Conservation (phyloP, 352 stramenopile genomes). For the Pythium monospermum region DNA sequence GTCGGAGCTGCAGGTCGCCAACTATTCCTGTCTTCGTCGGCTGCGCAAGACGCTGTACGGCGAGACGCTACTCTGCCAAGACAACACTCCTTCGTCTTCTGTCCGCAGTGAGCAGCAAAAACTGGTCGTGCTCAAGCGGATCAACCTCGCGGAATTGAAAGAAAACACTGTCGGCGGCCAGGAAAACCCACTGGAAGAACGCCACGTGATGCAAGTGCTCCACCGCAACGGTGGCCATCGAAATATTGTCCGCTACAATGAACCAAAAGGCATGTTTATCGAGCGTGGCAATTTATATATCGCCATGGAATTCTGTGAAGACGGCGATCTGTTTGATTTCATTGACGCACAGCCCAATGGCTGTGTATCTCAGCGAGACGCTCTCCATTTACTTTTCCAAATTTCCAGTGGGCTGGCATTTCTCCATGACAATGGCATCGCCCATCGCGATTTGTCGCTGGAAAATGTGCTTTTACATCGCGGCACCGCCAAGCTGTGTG, state of each 20-base stretch:
- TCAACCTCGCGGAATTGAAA: constrained; percentile 32
- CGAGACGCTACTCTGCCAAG: constrained; percentile 46
- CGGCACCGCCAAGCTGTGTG: constrained; percentile 39
- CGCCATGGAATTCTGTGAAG: constrained; percentile 59
- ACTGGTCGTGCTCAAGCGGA: constrained; percentile 49
- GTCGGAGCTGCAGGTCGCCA: constrained; percentile 3
- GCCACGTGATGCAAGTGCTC: constrained; percentile 41
- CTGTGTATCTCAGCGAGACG: constrained; percentile 30
- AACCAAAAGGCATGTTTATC: constrained; percentile 32
- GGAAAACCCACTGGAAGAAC: constrained; percentile 45
- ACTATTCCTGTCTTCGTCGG: constrained; percentile 32
- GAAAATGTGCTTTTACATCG: constrained; percentile 54
- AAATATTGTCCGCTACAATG: constrained; percentile 36
- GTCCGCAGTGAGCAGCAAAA: constrained; percentile 7
- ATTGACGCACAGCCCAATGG: constrained; percentile 28
- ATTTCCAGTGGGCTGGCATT: constrained; percentile 39
- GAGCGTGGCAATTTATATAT: constrained; percentile 37
- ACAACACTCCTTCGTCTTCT: constrained; percentile 4
- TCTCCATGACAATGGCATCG: constrained; percentile 41
- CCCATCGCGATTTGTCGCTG: constrained; percentile 53
- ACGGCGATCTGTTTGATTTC: constrained; percentile 57
- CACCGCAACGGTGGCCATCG: constrained; percentile 26
- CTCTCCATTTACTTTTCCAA: constrained; percentile 32
- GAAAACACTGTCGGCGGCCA: constrained; percentile 27
- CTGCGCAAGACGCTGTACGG: constrained; percentile 48